Evolutionary conservation across 495 filamentous ascomycete genomes (phyloP).

Genomic region (Penicillium angulare): DNA sequence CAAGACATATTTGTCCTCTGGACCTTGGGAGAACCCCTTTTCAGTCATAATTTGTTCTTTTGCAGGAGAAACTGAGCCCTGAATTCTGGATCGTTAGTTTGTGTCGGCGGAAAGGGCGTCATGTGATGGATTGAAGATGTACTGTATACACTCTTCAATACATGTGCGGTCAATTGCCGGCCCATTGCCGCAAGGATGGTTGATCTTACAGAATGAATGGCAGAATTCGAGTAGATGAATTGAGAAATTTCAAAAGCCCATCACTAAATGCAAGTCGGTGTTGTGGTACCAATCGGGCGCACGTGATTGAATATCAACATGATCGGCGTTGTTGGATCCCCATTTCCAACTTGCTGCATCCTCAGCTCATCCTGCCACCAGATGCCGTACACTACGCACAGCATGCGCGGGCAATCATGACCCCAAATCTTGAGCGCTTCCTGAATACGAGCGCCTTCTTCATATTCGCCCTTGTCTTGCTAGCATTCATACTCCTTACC

Average conservation of each 20-base stretch:
- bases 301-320: neutral
- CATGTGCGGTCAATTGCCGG: too few species aligned
- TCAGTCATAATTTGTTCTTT: constrained; percentile 16
- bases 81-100: neutral
- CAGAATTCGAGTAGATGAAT: too few species aligned
- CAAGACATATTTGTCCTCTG: constrained; percentile 35
- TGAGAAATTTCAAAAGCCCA: too few species aligned
- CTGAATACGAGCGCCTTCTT: constrained; percentile 80
- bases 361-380: constrained; percentile 3
- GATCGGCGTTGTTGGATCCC: neutral
- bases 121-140: constrained; percentile 1
- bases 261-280: too few species aligned
- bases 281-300: too few species aligned
- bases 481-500: constrained; percentile 72
- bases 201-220: too few species aligned
- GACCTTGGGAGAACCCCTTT: constrained; percentile 1
- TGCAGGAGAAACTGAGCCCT: constrained; percentile 1
- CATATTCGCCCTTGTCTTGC: constrained; percentile 69
- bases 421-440: constrained; percentile 65
- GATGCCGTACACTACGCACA: constrained; percentile 13
- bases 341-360: neutral
- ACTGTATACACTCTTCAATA: too few species aligned
- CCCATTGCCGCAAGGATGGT: too few species aligned
- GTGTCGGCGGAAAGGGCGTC: neutral
- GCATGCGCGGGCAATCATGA: constrained; percentile 36